A percentile compares a stretch with the other conserved stretches of the same genome.
Conservation (phyloP, 108 stramenopile genomes). For the Pseudonitzschia delicatissima region DNA sequence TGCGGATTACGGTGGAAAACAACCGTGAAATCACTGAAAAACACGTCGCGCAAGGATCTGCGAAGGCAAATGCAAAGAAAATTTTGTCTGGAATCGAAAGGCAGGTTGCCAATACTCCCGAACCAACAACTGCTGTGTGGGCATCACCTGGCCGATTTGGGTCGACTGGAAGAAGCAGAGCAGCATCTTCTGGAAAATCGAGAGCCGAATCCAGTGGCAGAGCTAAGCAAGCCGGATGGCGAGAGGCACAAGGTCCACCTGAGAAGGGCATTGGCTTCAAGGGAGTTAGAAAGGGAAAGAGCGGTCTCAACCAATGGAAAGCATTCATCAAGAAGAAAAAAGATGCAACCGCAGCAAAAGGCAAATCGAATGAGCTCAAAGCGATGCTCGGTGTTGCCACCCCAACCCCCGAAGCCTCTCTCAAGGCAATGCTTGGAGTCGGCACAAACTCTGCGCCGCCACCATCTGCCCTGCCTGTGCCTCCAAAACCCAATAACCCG, state of each 20-base stretch:
- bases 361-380: conserved; percentile 30
- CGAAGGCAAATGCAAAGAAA: conserved; percentile 58
- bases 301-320: conserved; percentile 55
- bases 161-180: conserved; percentile 6
- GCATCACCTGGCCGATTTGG: conserved; percentile 15
- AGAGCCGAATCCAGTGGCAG: conserved; percentile 38
- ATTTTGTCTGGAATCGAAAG: conserved; percentile 52
- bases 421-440: conserved; percentile 72
- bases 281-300: conserved; percentile 38
- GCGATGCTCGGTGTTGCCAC: conserved; percentile 39
- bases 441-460: conserved; percentile 7
- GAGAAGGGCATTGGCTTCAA: conserved; percentile 70
- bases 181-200: conserved; percentile 34
- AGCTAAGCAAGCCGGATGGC: conserved; percentile 54
- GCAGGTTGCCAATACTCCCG: conserved; percentile 14
- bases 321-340: conserved; percentile 25
- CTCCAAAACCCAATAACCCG: conserved; percentile 9
- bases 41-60: conserved; percentile 61
- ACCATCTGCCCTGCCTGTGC: neutral
- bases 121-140: neutral
- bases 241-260: conserved; percentile 62
- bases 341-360: conserved; percentile 1
- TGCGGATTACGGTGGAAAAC: conserved; percentile 73
- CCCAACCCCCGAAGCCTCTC: conserved; percentile 26
- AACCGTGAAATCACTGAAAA: conserved; percentile 69